These are phyloP conservation scores for Diaporthe sp. DNA, from an alignment of 2,329 filamentous ascomycete species.

Conservation along the genomic window DNA sequence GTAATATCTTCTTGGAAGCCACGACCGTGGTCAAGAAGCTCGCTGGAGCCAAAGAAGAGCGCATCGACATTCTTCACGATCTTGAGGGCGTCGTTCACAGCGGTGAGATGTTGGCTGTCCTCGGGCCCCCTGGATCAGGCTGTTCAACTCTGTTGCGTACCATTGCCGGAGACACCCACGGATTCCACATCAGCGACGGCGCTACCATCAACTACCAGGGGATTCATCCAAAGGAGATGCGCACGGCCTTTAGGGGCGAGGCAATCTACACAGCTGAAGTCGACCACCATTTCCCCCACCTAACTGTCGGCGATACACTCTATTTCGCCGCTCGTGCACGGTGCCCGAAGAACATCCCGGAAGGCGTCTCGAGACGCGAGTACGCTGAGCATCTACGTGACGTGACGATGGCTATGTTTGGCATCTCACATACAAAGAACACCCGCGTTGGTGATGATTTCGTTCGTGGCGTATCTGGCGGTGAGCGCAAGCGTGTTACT, in stretches of 20 bases:
- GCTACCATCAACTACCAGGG: too few relatives aligned
- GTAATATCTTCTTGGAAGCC: too few relatives aligned
- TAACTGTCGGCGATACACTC: constrained; percentile 82
- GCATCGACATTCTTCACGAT: too few relatives aligned
- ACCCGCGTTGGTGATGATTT: constrained; percentile 81
- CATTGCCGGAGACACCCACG: too few relatives aligned
- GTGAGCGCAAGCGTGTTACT: constrained; percentile 76
- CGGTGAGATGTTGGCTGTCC: too few relatives aligned
- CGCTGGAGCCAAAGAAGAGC: too few relatives aligned
- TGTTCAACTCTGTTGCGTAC: too few relatives aligned
- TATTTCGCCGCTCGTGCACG: constrained; percentile 80
- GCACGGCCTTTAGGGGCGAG: constrained; percentile 85
- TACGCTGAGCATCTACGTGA: constrained; percentile 74
- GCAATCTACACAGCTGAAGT: constrained; percentile 89
- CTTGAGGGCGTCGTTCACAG: too few relatives aligned
- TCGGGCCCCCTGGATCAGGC: too few relatives aligned
- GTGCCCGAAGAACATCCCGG: constrained; percentile 69
- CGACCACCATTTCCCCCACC: constrained; percentile 82
- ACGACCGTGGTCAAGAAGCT: too few relatives aligned
- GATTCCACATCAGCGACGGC: too few relatives aligned
- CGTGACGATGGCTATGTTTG: constrained; percentile 80
- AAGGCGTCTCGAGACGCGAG: constrained; percentile 62
- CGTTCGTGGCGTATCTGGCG: constrained; percentile 78
- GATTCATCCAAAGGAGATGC: too few relatives aligned
- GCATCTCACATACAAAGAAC: constrained; percentile 78